Percentiles rank a stretch among this genome's conserved stretches.
Evolutionary conservation across 2,329 filamentous ascomycete species (phyloP).

Genomic region (Diplodia scrobiculata): DNA sequence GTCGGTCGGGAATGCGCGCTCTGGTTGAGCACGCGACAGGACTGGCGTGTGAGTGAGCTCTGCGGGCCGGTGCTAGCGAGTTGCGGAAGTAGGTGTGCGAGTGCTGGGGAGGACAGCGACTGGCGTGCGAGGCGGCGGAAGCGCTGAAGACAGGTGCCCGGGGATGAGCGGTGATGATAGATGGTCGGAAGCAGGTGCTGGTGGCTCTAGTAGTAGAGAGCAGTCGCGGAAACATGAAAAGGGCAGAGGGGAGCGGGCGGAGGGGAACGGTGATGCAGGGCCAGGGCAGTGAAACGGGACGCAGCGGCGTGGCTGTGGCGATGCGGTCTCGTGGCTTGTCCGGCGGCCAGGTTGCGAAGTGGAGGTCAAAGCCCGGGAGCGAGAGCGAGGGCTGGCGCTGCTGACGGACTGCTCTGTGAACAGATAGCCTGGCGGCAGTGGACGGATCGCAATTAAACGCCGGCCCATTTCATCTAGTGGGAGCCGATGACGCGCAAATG

Average conservation of each 20-base stretch:
- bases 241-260: neutral
- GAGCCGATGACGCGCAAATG: neutral
- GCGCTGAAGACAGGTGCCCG: neutral
- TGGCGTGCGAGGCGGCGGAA: neutral
- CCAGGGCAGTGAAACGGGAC: slow-evolving; percentile 15
- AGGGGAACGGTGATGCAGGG: slow-evolving; percentile 2
- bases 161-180: neutral
- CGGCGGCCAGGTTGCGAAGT: neutral
- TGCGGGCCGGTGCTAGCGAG: neutral
- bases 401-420: slow-evolving; percentile 1
- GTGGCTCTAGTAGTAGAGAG: slow-evolving; percentile 1
- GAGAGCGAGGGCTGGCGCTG: slow-evolving; percentile 4
- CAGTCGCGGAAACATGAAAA: slow-evolving; percentile 21
- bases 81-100: neutral
- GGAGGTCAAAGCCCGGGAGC: neutral
- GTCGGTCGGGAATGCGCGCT: slow-evolving; percentile 1
- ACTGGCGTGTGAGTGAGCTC: neutral
- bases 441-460: slow-evolving; percentile 25
- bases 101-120: neutral
- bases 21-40: neutral
- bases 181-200: slow-evolving; percentile 10
- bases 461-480: slow-evolving; percentile 1
- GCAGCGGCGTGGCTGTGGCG: slow-evolving; percentile 22
- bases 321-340: slow-evolving; percentile 9
- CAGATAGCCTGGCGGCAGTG: slow-evolving; percentile 1